Base-by-base conservation (phyloP, 768 basidiomycete genomes). In the Auricularia cornea region DNA sequence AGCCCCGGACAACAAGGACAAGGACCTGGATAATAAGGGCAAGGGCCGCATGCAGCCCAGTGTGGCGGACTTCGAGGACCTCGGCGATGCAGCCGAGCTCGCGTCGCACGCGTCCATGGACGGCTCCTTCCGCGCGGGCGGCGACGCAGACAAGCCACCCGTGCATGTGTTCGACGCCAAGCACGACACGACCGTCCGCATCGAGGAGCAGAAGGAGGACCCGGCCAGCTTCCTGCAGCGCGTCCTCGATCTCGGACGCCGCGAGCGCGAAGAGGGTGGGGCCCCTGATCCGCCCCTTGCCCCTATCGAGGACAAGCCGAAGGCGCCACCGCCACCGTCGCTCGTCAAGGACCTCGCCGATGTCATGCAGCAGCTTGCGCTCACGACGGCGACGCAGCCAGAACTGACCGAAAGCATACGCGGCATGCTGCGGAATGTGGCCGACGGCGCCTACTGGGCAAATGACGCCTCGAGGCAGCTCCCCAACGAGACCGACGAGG, bases 381-480 rank as follows among this genome's bases (percentile, higher is more conserved):
- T 72, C n/a, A 78, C 85, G 32, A 70, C 91, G 51, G 75, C 81
- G 0, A 72, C 82, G 4, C 88, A 92, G 67, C 90, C 90, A 3
- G 89, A 92, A 66, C 72, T 92, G 12, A 81, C 86, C 3, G 85
- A 88, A 62, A 81, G 81, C 52, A 70, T 92, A 62, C 85, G 83
- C 63, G 85, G 82, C 69, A 82, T 92, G 35, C 71, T 84, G 54
- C 76, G 76, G 59, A 89, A 91, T 66, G 77, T 86, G 3, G 77
- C 80, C 4, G 83, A 77, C 60, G 90, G 89, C 28, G 77, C 81
- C 10, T 92, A 92, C 70, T 92, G 88, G 89, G 72, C 76, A 38
- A 72, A 79, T 31, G 87, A 90, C 26, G 54, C 26, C 54, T 52
- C 51, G 20, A 10, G 54, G 10, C 54, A 57, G 26, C 23, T 57